A percentile compares a stretch with the other conserved stretches of the same genome.
Evolutionary conservation across 1,139 yeast genomes (phyloP).

Genomic region (Pichia sp.): DNA sequence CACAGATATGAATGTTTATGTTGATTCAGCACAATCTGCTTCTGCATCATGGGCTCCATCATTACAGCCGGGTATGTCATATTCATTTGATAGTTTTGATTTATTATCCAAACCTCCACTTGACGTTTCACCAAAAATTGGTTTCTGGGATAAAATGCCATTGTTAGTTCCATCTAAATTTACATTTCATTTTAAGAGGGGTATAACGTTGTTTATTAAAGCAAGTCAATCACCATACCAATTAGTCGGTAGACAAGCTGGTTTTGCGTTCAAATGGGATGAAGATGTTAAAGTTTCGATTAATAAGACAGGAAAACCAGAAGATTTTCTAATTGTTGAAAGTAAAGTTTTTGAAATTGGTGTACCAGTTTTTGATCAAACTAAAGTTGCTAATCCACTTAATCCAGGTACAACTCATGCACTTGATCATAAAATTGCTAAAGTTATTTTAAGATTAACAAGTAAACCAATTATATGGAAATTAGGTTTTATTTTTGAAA

Average conservation of each 20-base stretch:
- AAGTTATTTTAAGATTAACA: slow-evolving; percentile 49
- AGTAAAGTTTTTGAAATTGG: slow-evolving; percentile 48
- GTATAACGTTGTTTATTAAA: slow-evolving; percentile 47
- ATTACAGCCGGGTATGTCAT: slow-evolving; percentile 49
- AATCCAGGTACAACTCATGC: slow-evolving; percentile 35
- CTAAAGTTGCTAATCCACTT: slow-evolving; percentile 30
- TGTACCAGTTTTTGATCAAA: slow-evolving; percentile 41
- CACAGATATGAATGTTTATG: slow-evolving; percentile 38
- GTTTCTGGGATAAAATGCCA: slow-evolving; percentile 55
- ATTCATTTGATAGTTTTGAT: slow-evolving; percentile 49
- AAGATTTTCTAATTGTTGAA: slow-evolving; percentile 38
- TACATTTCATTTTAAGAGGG: slow-evolving; percentile 31
- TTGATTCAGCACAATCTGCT: slow-evolving; percentile 36
- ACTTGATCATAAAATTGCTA: slow-evolving; percentile 29
- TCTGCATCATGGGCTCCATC: slow-evolving; percentile 54
- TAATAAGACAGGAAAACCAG: slow-evolving; percentile 36
- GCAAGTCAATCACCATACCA: slow-evolving; percentile 45
- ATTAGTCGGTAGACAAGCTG: slow-evolving; percentile 41
- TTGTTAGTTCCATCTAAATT: slow-evolving; percentile 45
- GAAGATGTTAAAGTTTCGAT: slow-evolving; percentile 39
- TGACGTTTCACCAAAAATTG: slow-evolving; percentile 47
- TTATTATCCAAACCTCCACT: slow-evolving; percentile 54
- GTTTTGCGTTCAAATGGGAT: slow-evolving; percentile 51
- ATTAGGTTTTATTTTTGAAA: slow-evolving; percentile 56
- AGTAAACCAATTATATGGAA: slow-evolving; percentile 55